A percentile compares a stretch with the other conserved stretches of the same genome.
These are phyloP conservation scores for Ochetophila trinervis DNA, from an alignment of 306 rosid genomes.

Conservation along the genomic window DNA sequence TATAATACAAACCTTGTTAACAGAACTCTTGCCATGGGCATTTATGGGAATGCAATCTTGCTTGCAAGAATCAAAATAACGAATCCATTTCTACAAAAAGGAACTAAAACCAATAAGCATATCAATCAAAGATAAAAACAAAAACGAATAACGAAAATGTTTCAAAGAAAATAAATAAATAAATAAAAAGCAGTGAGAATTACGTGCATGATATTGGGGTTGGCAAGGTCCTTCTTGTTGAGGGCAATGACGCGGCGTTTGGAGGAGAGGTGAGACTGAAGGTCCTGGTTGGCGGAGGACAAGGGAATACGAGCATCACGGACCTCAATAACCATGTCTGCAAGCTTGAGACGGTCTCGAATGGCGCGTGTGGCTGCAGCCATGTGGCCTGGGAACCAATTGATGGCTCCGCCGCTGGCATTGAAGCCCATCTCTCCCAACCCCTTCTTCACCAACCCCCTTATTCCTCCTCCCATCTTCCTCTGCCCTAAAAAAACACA, in stretches of 20 bases:
- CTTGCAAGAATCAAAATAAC: slow-evolving; percentile 52
- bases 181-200: not conserved
- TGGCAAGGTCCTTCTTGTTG: slow-evolving; percentile 84
- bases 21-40: slow-evolving; percentile 83
- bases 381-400: slow-evolving; percentile 97
- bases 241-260: slow-evolving; percentile 78
- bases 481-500: too few species aligned
- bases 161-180: not conserved
- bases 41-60: slow-evolving; percentile 70
- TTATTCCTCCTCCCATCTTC: slow-evolving; percentile 30
- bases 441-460: slow-evolving; percentile 54
- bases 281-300: slow-evolving; percentile 70
- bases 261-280: slow-evolving; percentile 57
- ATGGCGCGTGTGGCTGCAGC: slow-evolving; percentile 87
- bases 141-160: not conserved
- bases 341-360: slow-evolving; percentile 62
- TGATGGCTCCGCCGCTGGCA: slow-evolving; percentile 65
- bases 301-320: slow-evolving; percentile 82
- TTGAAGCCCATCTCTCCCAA: slow-evolving; percentile 78
- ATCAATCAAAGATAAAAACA: not conserved
- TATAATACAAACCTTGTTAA: slow-evolving; percentile 43
- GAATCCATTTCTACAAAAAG: slow-evolving; percentile 64
- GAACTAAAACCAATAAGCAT: not conserved
- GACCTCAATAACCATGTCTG: slow-evolving; percentile 84
- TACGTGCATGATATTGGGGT: slow-evolving; percentile 85